Percentiles rank a stretch among this genome's conserved stretches.
phyloP scores from a whole-genome alignment of 2,329 filamentous ascomycete species.

The Cladosporium sp. region DNA sequence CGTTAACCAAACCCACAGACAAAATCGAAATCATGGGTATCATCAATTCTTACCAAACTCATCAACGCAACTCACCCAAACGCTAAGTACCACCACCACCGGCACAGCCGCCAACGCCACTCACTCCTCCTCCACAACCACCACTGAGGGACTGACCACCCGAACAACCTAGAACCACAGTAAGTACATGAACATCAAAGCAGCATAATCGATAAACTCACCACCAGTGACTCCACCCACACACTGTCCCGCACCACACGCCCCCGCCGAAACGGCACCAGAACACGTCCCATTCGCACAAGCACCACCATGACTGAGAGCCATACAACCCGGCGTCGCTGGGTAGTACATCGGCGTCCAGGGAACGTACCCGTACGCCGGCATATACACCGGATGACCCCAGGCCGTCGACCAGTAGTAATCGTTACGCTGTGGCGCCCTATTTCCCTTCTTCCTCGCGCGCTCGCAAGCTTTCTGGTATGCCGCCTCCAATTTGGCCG shows the following conservation, averaged over 20 bases:
- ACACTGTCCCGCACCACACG: constrained; percentile 33
- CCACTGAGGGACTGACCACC: constrained; percentile 41
- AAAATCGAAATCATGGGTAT: no score
- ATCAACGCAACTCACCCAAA: no score
- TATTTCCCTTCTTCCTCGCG: constrained; percentile 35
- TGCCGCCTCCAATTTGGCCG: constrained; percentile 47
- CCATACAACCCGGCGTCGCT: constrained; percentile 44
- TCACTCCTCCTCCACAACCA: constrained; percentile 38
- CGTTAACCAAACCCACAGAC: no score
- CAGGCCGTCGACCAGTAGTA: constrained; percentile 40
- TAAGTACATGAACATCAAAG: constrained; percentile 36
- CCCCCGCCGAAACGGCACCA: constrained; percentile 34
- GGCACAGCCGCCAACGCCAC: constrained; percentile 25
- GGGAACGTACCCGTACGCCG: constrained; percentile 40
- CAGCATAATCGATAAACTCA: constrained; percentile 23
- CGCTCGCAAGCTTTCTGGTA: constrained; percentile 47
- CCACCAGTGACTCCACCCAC: constrained; percentile 42
- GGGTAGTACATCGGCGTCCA: constrained; percentile 37
- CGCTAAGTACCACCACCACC: constrained; percentile 9
- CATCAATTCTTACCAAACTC: no score
- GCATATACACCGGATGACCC: constrained; percentile 43
- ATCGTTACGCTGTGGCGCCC: constrained; percentile 33
- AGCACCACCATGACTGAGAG: constrained; percentile 40
- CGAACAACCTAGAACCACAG: constrained; percentile 23
- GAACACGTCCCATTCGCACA: constrained; percentile 46